phyloP scores from a whole-genome alignment of 2,329 filamentous ascomycete species.

The Fusarium azukiicola region DNA sequence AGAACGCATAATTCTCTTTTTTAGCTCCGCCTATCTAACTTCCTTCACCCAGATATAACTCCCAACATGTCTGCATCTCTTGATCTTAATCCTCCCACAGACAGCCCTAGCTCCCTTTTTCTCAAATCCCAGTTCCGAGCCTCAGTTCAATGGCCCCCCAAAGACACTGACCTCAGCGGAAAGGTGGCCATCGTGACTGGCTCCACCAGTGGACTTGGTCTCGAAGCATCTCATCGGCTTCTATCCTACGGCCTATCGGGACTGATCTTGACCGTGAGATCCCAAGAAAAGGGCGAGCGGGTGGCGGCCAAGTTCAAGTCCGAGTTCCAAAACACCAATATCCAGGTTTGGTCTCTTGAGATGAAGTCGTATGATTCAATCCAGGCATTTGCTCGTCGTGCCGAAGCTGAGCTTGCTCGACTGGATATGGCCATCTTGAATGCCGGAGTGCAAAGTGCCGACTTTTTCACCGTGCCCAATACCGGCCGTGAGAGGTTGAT shows the following conservation, averaged over 20 bases:
- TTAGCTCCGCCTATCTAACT: not conserved
- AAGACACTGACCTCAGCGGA: not conserved
- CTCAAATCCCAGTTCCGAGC: not conserved
- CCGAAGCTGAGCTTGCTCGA: not conserved
- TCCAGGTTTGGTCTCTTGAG: not conserved
- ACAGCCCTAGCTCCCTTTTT: not conserved
- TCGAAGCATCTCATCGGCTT: not conserved
- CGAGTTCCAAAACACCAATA: not conserved
- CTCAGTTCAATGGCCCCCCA: not conserved
- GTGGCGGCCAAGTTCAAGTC: not conserved
- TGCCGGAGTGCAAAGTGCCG: not conserved
- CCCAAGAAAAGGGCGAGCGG: not conserved
- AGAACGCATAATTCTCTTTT: not conserved
- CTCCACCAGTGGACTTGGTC: not conserved
- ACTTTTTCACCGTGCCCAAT: fast-evolving
- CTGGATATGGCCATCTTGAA: conserved; percentile 9
- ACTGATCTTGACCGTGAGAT: not conserved
- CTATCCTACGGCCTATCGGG: not conserved
- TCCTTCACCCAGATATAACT: not conserved
- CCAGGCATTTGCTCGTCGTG: not conserved
- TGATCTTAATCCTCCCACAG: not conserved
- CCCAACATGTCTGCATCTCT: not conserved
- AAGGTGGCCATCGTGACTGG: conserved; percentile 9
- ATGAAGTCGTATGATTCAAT: conserved; percentile 9
- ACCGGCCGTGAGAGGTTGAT: not conserved